phyloP scores from a whole-genome alignment of 371 early-diverging fungal genomes.

The Zychaea mexicana region DNA sequence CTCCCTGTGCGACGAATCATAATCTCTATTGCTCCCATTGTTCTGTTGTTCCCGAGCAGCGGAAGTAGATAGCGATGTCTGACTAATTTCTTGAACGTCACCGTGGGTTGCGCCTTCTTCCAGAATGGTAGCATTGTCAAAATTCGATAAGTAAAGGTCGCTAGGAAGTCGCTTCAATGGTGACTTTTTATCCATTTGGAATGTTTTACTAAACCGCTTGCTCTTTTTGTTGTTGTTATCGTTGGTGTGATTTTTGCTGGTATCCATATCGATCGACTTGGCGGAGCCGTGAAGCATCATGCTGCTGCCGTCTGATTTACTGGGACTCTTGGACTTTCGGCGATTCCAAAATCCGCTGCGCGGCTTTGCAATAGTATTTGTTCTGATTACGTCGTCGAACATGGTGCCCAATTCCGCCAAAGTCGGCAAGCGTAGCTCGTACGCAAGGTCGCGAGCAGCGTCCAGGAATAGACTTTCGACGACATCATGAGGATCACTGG shows the following conservation, averaged over 20 bases:
- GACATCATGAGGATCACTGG: conserved; percentile 8
- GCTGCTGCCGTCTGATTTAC: not conserved
- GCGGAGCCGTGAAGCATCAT: not conserved
- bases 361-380: conserved; percentile 24
- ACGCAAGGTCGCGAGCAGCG: conserved; percentile 31
- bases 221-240: not conserved
- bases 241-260: not conserved
- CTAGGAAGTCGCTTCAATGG: not conserved
- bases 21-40: not conserved
- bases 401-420: conserved; percentile 34
- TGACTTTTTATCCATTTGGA: not conserved
- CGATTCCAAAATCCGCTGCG: not conserved
- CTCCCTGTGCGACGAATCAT: not conserved
- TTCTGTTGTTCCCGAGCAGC: not conserved
- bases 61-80: not conserved
- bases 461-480: conserved; percentile 23
- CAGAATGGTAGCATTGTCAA: conserved; percentile 3
- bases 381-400: conserved; percentile 31
- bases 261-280: not conserved
- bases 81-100: not conserved
- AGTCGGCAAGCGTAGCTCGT: conserved; percentile 21
- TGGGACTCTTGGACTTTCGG: not conserved
- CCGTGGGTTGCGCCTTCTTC: not conserved
- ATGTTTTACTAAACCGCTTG: not conserved
- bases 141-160: not conserved